phyloP scores from a whole-genome alignment of 2,329 filamentous ascomycete genomes.

The Diaporthe amygdali region DNA sequence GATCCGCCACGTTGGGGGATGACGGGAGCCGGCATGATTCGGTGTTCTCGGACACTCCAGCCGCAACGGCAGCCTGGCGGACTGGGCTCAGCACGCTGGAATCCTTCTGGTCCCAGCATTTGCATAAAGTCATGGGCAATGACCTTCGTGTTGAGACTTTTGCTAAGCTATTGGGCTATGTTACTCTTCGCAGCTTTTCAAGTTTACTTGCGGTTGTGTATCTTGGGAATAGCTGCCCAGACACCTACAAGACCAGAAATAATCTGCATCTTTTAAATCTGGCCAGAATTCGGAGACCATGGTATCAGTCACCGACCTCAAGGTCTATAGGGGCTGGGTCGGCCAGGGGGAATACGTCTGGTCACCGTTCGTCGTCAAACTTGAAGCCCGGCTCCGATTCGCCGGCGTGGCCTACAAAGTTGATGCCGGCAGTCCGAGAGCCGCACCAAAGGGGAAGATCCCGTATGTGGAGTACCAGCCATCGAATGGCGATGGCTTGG shows the following conservation, averaged over 20 bases:
- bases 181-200: too few relatives aligned
- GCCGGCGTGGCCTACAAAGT: conserved; percentile 50
- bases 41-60: conserved; percentile 11
- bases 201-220: too few relatives aligned
- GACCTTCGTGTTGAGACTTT: background rate
- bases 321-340: conserved; percentile 56
- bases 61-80: background rate
- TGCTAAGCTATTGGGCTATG: too few relatives aligned
- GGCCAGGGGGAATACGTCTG: conserved; percentile 50
- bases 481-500: conserved; percentile 8
- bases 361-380: conserved; percentile 68
- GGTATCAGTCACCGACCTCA: conserved; percentile 31
- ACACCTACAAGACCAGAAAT: background rate
- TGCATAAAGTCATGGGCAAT: background rate
- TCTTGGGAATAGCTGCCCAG: background rate
- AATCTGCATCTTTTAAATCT: fast-evolving
- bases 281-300: background rate
- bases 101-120: background rate
- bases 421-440: conserved; percentile 47
- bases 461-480: conserved; percentile 55
- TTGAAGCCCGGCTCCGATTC: conserved; percentile 66
- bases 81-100: background rate
- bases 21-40: background rate
- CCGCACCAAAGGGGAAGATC: conserved; percentile 63
- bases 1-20: background rate